Base-by-base conservation (phyloP, 129 eudicot genomes). In the Sambucus nigra region DNA sequence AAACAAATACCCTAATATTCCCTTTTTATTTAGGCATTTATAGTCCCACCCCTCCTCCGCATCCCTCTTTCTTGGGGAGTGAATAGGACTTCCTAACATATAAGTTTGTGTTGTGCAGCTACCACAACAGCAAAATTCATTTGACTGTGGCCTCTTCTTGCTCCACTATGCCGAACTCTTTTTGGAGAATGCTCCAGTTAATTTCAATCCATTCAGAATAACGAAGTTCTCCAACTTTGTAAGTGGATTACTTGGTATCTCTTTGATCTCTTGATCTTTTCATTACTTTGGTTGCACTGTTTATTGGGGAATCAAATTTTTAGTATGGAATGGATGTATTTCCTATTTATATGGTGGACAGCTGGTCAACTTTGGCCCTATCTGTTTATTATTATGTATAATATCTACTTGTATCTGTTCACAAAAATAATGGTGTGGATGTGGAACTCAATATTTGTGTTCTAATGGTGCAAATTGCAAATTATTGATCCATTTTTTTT, bases 151-250 rank as follows among this genome's bases (percentile, higher is more conserved):
- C 44, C 76, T 85, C 35, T 91, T 85, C 72, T 70, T 91, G 74
- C 99, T 91, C 35, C 99, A 91, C 59, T 91, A 91, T 21, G 89
- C 67, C 22, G 95, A 91, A 59, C 79, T 63, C 44, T 91, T 91
- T 67, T 70, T 91, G 75, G 84, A 73, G 48, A 76, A 80, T 51
- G 84, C 74, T 55, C 95, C 95, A 16, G 15, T 25, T 46, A 59
- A 67, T 51, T 81, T 91, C 53, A 91, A 63, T 61, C 92, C 94
- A n/a, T 77, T 79, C 33, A 73, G 71, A 59, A 70, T 91, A 29
- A 71, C 85, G 8, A 54, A 69, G 32, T 65, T 65, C 49, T 70
- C 70, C 35, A 60, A 71, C 60, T 89, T 89, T 53, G 98, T 89
- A 63, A 85, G 98, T 89, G 7, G 21, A 51, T 45, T 47, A 26